Percentiles rank a stretch among this genome's conserved stretches.
These are phyloP conservation scores for Pestalotiopsis fici DNA, from an alignment of 2,329 filamentous ascomycete genomes.

Conservation along the genomic window DNA sequence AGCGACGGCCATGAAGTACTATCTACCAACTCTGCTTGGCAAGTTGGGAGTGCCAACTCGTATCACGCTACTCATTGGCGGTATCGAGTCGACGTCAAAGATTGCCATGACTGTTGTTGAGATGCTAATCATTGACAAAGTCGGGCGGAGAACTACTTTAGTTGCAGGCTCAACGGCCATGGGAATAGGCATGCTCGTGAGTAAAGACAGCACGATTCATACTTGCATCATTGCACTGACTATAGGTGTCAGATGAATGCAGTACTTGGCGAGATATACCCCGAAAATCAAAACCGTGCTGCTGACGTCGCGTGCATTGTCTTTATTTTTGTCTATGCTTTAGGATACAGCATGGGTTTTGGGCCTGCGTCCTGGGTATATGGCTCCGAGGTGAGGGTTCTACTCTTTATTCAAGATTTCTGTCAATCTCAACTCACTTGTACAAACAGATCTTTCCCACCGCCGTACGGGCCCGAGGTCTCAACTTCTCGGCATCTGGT, in stretches of 20 bases:
- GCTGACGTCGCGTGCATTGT: conserved; percentile 53
- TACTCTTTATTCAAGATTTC: no score
- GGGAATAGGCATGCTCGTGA: conserved; percentile 53
- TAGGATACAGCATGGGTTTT: conserved; percentile 59
- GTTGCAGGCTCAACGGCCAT: conserved; percentile 52
- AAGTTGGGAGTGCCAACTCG: conserved; percentile 50
- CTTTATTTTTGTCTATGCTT: conserved; percentile 60
- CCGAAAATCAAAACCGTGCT: conserved; percentile 45
- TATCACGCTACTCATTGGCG: conserved; percentile 52
- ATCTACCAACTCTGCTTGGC: conserved; percentile 54
- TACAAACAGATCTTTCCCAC: conserved; percentile 54
- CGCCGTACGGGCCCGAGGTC: conserved; percentile 53
- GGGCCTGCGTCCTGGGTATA: conserved; percentile 61
- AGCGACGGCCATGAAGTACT: conserved; percentile 62
- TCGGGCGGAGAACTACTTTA: conserved; percentile 51
- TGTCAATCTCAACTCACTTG: background rate
- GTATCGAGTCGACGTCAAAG: conserved; percentile 59
- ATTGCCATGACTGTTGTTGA: conserved; percentile 57
- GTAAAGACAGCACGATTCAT: conserved; percentile 15
- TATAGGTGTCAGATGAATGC: conserved; percentile 49
- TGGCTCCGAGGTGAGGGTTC: conserved; percentile 50
- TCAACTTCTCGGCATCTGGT: conserved; percentile 56
- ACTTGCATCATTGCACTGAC: background rate
- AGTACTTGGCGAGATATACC: conserved; percentile 50
- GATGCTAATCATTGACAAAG: conserved; percentile 56